phyloP scores from a whole-genome alignment of 192 early-diverging fungal species.

The Entrophospora sp. region DNA sequence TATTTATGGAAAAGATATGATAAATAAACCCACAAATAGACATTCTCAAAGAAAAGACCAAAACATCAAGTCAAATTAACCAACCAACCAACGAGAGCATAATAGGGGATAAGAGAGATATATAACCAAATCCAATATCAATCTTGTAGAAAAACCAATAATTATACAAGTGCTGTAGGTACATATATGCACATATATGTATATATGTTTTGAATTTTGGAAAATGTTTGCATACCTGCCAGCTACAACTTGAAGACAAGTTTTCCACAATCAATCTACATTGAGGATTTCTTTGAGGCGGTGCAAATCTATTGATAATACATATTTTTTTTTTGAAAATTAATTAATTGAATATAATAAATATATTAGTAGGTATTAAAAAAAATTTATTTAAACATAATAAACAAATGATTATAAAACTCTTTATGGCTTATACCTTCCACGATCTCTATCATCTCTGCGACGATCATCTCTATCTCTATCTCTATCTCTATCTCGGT shows the following conservation, averaged over 20 bases:
- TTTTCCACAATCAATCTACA: conserved; percentile 74
- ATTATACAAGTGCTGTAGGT: conserved; percentile 12
- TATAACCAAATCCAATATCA: conserved; percentile 17
- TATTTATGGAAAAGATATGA: background rate
- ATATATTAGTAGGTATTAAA: too few species aligned
- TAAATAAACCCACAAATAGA: background rate
- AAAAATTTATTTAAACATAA: too few species aligned
- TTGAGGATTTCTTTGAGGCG: conserved; percentile 46
- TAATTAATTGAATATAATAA: background rate
- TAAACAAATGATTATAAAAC: background rate
- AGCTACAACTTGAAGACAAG: conserved; percentile 69
- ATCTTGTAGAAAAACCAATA: conserved; percentile 15
- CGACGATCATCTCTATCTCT: conserved; percentile 22
- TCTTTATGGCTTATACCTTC: conserved; percentile 10
- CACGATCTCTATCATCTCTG: conserved; percentile 25
- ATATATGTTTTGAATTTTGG: conserved; percentile 23
- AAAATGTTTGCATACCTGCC: conserved; percentile 63
- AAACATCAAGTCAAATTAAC: background rate
- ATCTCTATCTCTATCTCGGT: conserved; percentile 23
- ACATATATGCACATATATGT: too few species aligned
- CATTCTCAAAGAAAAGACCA: conserved; percentile 1
- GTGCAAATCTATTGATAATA: conserved; percentile 27
- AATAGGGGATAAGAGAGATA: conserved; percentile 13
- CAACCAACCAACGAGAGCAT: too few species aligned
- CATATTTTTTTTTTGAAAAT: background rate